A percentile compares a stretch with the other conserved stretches of the same genome.
Conservation (phyloP, 345 rosid species). For the Populus ilicifolia region DNA sequence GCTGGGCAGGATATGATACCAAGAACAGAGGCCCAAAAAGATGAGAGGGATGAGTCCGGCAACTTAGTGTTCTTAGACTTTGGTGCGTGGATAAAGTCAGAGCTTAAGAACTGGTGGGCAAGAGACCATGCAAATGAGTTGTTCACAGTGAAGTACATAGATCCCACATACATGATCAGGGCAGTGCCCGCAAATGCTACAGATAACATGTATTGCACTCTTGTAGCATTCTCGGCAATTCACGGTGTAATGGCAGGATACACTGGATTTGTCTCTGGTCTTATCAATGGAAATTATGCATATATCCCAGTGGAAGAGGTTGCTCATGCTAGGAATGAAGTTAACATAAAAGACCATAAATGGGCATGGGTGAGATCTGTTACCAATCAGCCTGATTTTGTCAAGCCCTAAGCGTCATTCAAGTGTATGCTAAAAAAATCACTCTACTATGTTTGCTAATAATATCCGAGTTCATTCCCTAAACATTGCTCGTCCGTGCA, state of each 20-base stretch:
- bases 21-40: slow-evolving; percentile 51
- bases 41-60: slow-evolving; percentile 83
- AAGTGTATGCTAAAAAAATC: too few relatives aligned
- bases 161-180: slow-evolving; percentile 92
- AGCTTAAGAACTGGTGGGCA: slow-evolving; percentile 70
- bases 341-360: slow-evolving; percentile 61
- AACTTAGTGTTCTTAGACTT: slow-evolving; percentile 74
- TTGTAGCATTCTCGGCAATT: slow-evolving; percentile 80
- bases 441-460: not conserved
- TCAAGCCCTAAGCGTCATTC: slow-evolving; percentile 3
- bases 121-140: slow-evolving; percentile 60
- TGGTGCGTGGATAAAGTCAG: slow-evolving; percentile 73
- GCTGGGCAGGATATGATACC: slow-evolving; percentile 88
- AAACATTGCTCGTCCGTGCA: not conserved
- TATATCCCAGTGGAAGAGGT: slow-evolving; percentile 80
- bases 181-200: slow-evolving; percentile 85
- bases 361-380: slow-evolving; percentile 95
- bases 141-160: slow-evolving; percentile 77
- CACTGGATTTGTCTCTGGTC: slow-evolving; percentile 83
- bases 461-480: not conserved
- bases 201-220: slow-evolving; percentile 76
- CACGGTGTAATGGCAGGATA: slow-evolving; percentile 91
- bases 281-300: slow-evolving; percentile 75
- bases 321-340: slow-evolving; percentile 60
- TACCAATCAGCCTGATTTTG: slow-evolving; percentile 82